Evolutionary conservation across 129 eudicot genomes (phyloP), one percentile per base, ranked within the genome.

Genomic region (Chrysanthemum lavandulifolium): DNA sequence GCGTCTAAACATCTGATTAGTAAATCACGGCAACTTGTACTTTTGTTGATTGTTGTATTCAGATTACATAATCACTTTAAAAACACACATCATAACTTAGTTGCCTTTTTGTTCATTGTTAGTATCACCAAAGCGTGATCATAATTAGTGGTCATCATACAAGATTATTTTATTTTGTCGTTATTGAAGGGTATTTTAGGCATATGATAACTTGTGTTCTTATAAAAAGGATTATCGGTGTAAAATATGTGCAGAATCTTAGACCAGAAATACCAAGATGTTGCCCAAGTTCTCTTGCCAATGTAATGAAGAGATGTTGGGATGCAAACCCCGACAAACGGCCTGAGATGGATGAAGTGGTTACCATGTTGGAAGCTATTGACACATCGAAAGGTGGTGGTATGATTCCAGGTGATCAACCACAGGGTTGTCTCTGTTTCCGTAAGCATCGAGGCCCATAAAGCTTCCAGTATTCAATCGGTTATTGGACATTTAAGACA

Each of bases 351-450:
- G 97, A 91, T 7, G 96, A 91, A 80, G 97, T 88, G 19, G 97
- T 91, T 53, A 49, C 87, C 21, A 29, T 91, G 86, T 31, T 91
- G 61, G 97, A 91, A 75, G 90, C 87, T 43, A 88, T 91, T 12
- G 97, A 91, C 80, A 91, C 97, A 27, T 76, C 97, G 0, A 91
- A 88, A 74, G 97, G 97, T 11, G 97, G 97, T 15, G 97, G 97
- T 12, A 91, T 91, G 97, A 86, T 91, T 70, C 97, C 97, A 1
- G 71, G 73, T 36, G 97, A 88, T 75, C 96, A 91, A 68, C 82
- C 83, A 14, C 93, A 86, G 27, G 84, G 93, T 47, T 91, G 97
- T 75, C 79, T 91, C 50, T 91, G 97, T 79, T 84, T 91, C 77
- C 90, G 91, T 48, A 91, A 69, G 82, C 57, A 80, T 43, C 84